Evolutionary conservation across 1,139 yeast genomes (phyloP).

Genomic region (Wickerhamomyces sp.): DNA sequence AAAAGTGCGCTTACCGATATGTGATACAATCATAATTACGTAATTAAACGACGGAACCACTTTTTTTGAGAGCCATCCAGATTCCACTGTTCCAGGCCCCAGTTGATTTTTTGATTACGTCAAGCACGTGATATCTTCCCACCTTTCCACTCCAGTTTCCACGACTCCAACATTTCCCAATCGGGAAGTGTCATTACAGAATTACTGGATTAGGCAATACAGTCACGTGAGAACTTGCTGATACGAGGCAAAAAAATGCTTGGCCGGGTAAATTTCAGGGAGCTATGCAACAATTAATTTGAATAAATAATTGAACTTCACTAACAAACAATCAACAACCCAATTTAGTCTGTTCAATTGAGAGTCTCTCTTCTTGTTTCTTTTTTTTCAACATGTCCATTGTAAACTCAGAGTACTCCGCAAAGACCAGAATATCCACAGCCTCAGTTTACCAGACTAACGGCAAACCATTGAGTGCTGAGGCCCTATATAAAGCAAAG

Average conservation of each 20-base stretch:
- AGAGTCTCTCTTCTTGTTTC: too few relatives aligned
- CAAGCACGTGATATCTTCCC: not conserved
- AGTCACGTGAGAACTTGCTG: not conserved
- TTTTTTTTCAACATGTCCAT: constrained; percentile 4
- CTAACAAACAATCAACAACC: not conserved
- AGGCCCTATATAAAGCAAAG: constrained; percentile 75
- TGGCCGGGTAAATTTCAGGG: constrained; percentile 1
- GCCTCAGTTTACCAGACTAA: constrained; percentile 51
- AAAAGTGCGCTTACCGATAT: not conserved
- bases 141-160: too few relatives aligned
- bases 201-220: not conserved
- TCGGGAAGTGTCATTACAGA: not conserved
- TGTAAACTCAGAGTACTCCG: constrained; percentile 12
- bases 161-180: not conserved
- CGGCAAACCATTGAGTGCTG: constrained; percentile 67
- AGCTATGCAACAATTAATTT: not conserved
- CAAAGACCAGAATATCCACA: constrained; percentile 11
- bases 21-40: too few relatives aligned
- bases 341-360: not conserved
- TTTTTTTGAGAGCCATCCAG: too few relatives aligned
- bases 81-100: too few relatives aligned
- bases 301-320: not conserved
- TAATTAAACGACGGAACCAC: too few relatives aligned
- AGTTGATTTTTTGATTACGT: too few relatives aligned
- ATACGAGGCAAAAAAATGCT: not conserved